Evolutionary conservation across 345 rosid species (phyloP).

Genomic region (Mallotus nudiflorus): DNA sequence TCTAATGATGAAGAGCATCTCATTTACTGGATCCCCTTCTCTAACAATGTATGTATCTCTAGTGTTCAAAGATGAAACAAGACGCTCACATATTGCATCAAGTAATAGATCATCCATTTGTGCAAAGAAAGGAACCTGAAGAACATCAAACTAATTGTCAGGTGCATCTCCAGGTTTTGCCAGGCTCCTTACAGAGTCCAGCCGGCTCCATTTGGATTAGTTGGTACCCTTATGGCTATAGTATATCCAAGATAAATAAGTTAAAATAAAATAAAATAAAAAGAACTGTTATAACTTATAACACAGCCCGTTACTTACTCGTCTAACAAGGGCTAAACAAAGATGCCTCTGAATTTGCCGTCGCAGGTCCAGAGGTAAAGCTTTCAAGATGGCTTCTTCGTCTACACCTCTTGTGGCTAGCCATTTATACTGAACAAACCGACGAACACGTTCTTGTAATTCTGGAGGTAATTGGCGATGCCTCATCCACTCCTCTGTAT

Average conservation of each 20-base stretch:
- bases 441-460: slow-evolving; percentile 10
- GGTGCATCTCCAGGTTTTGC: too few species aligned
- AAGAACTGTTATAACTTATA: too few species aligned
- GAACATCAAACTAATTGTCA: too few species aligned
- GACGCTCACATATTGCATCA: slow-evolving; percentile 7
- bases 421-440: slow-evolving; percentile 11
- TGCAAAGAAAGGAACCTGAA: slow-evolving; percentile 8
- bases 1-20: slow-evolving; percentile 12
- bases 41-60: slow-evolving; percentile 3
- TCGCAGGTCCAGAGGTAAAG: slow-evolving; percentile 5
- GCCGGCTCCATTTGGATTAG: too few species aligned
- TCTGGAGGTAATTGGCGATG: slow-evolving; percentile 4
- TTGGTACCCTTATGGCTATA: too few species aligned
- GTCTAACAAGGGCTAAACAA: slow-evolving; percentile 10
- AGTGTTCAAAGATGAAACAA: not conserved
- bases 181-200: too few species aligned
- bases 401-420: slow-evolving; percentile 7
- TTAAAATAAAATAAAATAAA: too few species aligned
- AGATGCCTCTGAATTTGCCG: slow-evolving; percentile 11
- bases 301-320: not conserved
- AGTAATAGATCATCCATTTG: slow-evolving; percentile 14
- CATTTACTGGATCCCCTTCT: slow-evolving; percentile 8
- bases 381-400: slow-evolving; percentile 6
- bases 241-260: too few species aligned
- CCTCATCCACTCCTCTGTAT: slow-evolving; percentile 12